Evolutionary conservation across 495 filamentous ascomycete species (phyloP).

Genomic region (Coniosporium apollinis): DNA sequence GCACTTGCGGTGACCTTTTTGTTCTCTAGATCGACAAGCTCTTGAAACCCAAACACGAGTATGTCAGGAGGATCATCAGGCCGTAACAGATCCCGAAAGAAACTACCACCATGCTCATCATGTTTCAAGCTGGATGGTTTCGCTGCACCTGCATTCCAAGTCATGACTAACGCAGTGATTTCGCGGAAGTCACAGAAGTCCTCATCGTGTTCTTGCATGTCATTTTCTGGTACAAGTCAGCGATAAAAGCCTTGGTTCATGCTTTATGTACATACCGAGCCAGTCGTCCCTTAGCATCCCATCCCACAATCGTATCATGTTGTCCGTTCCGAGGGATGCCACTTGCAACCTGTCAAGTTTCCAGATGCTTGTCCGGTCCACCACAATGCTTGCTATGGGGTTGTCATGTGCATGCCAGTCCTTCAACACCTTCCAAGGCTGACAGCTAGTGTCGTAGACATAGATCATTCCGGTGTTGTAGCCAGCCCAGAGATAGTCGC

Average conservation of each 20-base stretch:
- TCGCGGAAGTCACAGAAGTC: constrained; percentile 76
- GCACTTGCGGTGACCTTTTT: constrained; percentile 90
- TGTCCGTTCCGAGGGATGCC: constrained; percentile 76
- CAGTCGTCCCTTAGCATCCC: constrained; percentile 87
- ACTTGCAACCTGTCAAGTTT: constrained; percentile 74
- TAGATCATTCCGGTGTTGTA: constrained; percentile 93
- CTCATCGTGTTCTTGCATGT: constrained; percentile 69
- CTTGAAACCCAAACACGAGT: constrained; percentile 92
- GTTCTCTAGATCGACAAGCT: constrained; percentile 90
- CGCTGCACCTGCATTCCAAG: constrained; percentile 91
- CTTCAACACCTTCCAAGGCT: constrained; percentile 80
- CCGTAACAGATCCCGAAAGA: constrained; percentile 59
- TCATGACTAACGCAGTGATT: constrained; percentile 60
- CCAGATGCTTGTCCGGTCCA: constrained; percentile 73
- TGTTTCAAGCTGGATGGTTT: constrained; percentile 68
- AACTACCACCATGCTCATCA: constrained; percentile 45
- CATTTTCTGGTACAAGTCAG: constrained; percentile 34
- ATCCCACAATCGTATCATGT: constrained; percentile 76
- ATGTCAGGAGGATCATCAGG: constrained; percentile 67
- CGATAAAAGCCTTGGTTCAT: not conserved
- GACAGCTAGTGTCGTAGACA: constrained; percentile 68
- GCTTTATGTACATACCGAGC: constrained; percentile 38
- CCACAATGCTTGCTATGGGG: constrained; percentile 56
- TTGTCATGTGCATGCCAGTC: constrained; percentile 85
- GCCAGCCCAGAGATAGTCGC: constrained; percentile 77